Percentiles rank a stretch among this genome's conserved stretches.
Evolutionary conservation across 257 asterid species (phyloP).

Genomic region (Forsythia suspensa): DNA sequence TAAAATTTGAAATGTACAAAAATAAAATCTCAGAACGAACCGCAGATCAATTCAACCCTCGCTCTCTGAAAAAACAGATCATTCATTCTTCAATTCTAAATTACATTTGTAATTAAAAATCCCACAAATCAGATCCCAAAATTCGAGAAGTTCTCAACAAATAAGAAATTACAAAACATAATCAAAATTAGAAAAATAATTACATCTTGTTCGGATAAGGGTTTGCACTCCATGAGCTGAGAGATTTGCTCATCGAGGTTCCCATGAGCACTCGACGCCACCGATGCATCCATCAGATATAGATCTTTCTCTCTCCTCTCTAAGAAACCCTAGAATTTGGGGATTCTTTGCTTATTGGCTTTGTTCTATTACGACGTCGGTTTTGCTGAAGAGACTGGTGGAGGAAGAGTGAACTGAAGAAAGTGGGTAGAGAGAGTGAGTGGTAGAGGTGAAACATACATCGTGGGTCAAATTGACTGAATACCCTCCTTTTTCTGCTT

Average conservation of each 20-base stretch:
- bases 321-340: constrained; percentile 9
- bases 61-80: constrained; percentile 1
- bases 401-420: constrained; percentile 5
- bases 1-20: neutral
- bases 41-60: constrained; percentile 23
- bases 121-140: constrained; percentile 1
- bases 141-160: neutral
- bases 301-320: constrained; percentile 1
- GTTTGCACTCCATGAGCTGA: constrained; percentile 87
- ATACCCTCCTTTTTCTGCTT: neutral
- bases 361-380: constrained; percentile 34
- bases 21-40: neutral
- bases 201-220: constrained; percentile 81
- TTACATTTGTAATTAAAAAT: neutral
- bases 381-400: constrained; percentile 29
- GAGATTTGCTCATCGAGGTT: constrained; percentile 70
- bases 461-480: constrained; percentile 20
- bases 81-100: constrained; percentile 13
- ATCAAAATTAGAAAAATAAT: neutral
- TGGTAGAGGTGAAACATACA: constrained; percentile 25
- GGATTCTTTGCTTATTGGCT: constrained; percentile 19
- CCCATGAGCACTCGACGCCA: constrained; percentile 51
- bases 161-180: neutral
- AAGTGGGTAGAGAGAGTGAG: neutral
- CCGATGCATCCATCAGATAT: constrained; percentile 47